Evolutionary conservation across 768 basidiomycete species (phyloP).

Genomic region (Ramaria sp.): DNA sequence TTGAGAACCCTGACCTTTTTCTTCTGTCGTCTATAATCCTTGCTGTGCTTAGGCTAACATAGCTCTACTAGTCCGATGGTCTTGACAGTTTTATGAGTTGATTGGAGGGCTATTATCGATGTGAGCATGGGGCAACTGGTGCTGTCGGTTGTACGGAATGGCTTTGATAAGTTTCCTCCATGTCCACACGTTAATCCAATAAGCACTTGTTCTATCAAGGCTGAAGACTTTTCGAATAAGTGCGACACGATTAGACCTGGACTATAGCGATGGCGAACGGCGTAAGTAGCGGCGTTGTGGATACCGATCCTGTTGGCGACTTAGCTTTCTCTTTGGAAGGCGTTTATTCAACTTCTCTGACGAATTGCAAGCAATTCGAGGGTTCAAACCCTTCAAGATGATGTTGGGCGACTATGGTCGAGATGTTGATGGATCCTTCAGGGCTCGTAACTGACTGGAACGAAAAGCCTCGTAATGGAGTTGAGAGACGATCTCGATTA

Average conservation of each 20-base stretch:
- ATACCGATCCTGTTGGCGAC: too few relatives aligned
- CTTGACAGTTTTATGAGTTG: not conserved
- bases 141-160: not conserved
- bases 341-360: not conserved
- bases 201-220: not conserved
- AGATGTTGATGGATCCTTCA: constrained; percentile 59
- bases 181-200: not conserved
- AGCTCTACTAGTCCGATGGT: not conserved
- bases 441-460: constrained; percentile 90
- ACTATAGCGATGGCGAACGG: too few relatives aligned
- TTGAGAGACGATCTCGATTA: constrained; percentile 97
- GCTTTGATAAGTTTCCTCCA: not conserved
- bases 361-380: too few relatives aligned
- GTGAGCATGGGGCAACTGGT: too few relatives aligned
- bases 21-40: not conserved
- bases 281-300: too few relatives aligned
- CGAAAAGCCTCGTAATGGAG: constrained; percentile 99
- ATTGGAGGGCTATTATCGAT: not conserved
- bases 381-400: not conserved
- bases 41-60: not conserved
- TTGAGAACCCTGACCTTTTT: constrained; percentile 3
- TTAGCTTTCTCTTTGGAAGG: too few relatives aligned
- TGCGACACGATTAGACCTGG: too few relatives aligned
- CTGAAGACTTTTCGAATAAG: too few relatives aligned
- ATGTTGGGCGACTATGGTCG: not conserved